phyloP scores from a whole-genome alignment of 1,284 basidiomycete species.

The Lentinus polychrous region DNA sequence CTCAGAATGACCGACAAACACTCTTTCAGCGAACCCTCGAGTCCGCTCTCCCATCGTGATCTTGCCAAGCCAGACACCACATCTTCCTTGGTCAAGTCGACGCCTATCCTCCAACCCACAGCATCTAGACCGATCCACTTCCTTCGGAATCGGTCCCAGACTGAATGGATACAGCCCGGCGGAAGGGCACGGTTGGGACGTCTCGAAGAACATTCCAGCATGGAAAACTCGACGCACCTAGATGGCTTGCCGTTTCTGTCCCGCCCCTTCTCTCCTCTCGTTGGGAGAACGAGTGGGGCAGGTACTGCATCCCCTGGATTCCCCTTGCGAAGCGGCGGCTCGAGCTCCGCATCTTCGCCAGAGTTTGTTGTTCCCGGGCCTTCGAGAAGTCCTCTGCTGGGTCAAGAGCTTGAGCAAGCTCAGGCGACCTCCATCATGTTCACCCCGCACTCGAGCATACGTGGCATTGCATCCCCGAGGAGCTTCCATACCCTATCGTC shows the following conservation, averaged over 20 bases:
- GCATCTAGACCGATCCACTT: neutral
- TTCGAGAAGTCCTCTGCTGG: neutral
- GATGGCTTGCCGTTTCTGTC: neutral
- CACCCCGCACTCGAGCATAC: neutral
- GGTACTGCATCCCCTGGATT: too few species aligned
- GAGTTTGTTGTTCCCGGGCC: conserved; percentile 2
- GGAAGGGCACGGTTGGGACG: neutral
- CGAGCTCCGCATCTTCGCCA: neutral
- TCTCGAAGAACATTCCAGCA: neutral
- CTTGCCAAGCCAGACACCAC: neutral
- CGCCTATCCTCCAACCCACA: neutral
- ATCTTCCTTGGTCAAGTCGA: neutral
- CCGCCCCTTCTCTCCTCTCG: neutral
- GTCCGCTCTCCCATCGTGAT: neutral
- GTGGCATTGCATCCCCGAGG: neutral
- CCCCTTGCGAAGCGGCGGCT: neutral
- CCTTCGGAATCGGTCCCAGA: neutral
- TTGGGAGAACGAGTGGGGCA: neutral
- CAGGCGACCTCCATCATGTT: neutral
- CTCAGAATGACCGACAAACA: neutral
- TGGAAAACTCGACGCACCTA: neutral
- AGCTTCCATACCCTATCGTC: neutral
- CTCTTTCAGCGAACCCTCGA: neutral
- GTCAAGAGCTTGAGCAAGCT: neutral
- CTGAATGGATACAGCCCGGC: too few species aligned